Percentiles rank a stretch among this genome's conserved stretches.
Evolutionary conservation across 1,139 yeast species (phyloP).

Genomic region (Petasospora rhodanensis): DNA sequence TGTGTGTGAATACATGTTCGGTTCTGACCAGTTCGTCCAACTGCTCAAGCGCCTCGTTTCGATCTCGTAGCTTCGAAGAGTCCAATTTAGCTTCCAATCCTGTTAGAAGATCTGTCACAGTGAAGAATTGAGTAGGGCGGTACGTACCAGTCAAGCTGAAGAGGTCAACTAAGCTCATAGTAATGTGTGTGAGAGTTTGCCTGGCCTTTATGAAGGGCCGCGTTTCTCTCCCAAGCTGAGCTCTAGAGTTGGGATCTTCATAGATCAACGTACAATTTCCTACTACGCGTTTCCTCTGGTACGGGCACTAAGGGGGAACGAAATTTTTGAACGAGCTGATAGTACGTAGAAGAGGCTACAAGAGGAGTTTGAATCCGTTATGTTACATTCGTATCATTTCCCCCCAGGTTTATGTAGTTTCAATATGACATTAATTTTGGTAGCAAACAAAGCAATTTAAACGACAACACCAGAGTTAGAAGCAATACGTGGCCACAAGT

Average conservation of each 20-base stretch:
- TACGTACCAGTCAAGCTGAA: too few species aligned
- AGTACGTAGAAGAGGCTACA: not conserved
- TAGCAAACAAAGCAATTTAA: slow-evolving; percentile 39
- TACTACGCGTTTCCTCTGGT: slow-evolving; percentile 1
- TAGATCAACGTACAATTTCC: slow-evolving; percentile 35
- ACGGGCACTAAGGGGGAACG: slow-evolving; percentile 4
- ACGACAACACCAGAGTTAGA: slow-evolving; percentile 99
- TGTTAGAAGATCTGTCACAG: too few species aligned
- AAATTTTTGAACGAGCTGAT: slow-evolving; percentile 1
- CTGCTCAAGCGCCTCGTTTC: slow-evolving; percentile 45
- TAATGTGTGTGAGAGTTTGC: too few species aligned
- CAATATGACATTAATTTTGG: slow-evolving; percentile 25
- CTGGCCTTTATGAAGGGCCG: too few species aligned
- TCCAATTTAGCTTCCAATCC: slow-evolving; percentile 28
- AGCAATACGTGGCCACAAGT: slow-evolving; percentile 99
- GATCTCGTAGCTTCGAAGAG: slow-evolving; percentile 48
- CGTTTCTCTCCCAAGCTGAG: too few species aligned
- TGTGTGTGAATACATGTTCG: slow-evolving; percentile 22
- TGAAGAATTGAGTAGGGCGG: slow-evolving; percentile 2
- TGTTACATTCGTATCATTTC: slow-evolving; percentile 23
- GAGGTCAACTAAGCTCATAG: too few species aligned
- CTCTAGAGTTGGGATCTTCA: slow-evolving; percentile 50
- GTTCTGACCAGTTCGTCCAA: slow-evolving; percentile 30
- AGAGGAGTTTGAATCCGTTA: slow-evolving; percentile 7
- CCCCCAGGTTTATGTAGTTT: slow-evolving; percentile 19